Base-by-base conservation (phyloP, 495 filamentous ascomycete genomes). In the Aspergillus nanangensis region DNA sequence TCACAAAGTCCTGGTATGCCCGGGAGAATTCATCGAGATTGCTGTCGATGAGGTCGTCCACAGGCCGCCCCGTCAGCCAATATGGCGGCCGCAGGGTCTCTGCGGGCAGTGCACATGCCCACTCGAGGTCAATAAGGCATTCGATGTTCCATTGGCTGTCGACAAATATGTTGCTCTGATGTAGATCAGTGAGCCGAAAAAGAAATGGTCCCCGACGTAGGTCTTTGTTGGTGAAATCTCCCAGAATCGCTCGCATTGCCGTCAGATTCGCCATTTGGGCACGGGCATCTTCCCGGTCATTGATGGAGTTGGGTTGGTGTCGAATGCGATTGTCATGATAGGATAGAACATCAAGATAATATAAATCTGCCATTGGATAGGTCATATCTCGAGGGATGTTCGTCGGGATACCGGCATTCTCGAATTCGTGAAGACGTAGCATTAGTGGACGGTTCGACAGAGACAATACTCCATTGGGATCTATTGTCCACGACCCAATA, bases 401-500 rank as follows among this genome's bases (percentile, higher is more conserved):
- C 0, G 48, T 61, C 4, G 62, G 55, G 20, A 63, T 54, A 4
- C 53, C 52, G 13, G 55, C 59, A 43, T 69, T 71, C 39, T 71
- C 63, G 3, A 64, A 42, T n/a, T 55, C 33, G 14, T 56, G 44
- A n/a, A 63, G 41, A 2, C 33, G 40, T 46, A 55, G 52, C 5
- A 36, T 42, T 1, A 70, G 48, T 4, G 65, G 66, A 0, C 65
- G 60, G 48, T 70, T 74, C 5, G 45, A 52, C 14, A 69, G 48
- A 1, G 46, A 39, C 3, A 69, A 15, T 0, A 45, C 41, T n/a
- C 69, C 59, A 41, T 60, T 36, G 32, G 54, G 39, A 34, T 57
- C 32, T 17, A 72, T 48, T 0, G 38, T 54, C 43, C 66, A 65
- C 13, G 70, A 60, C 3, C 67, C 68, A 24, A 74, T 74, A 8